Conservation (phyloP, 192 early-diverging fungal species). For the Backusella circina region DNA sequence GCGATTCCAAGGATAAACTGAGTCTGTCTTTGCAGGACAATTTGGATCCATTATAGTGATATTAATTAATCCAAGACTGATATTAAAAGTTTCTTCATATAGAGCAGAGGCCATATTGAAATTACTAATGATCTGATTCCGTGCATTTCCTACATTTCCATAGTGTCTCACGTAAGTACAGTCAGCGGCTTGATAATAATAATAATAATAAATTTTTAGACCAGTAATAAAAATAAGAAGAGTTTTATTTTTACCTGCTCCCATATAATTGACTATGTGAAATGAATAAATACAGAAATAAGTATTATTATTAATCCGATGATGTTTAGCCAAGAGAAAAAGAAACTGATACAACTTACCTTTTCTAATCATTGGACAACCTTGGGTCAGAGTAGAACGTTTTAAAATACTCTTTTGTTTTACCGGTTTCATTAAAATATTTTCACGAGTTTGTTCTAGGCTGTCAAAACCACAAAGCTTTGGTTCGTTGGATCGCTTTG, state of each 20-base stretch:
- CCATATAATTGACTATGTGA: constrained; percentile 31
- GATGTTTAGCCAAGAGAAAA: background rate
- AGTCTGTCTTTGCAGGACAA: constrained; percentile 48
- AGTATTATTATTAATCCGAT: background rate
- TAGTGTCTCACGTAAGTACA: constrained; percentile 65
- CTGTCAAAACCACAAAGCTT: constrained; percentile 22
- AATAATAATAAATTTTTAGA: background rate
- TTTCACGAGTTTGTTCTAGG: background rate
- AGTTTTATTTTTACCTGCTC: constrained; percentile 26
- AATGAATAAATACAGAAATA: background rate
- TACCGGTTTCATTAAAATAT: background rate
- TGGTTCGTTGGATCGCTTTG: background rate
- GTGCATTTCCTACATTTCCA: constrained; percentile 49
- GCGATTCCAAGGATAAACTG: constrained; percentile 65
- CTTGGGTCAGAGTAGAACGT: background rate
- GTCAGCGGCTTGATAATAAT: constrained; percentile 52
- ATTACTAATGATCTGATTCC: constrained; percentile 73
- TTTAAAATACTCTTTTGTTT: background rate
- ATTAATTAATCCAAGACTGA: constrained; percentile 78
- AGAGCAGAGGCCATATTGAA: constrained; percentile 80
- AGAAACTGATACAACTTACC: background rate
- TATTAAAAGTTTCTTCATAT: constrained; percentile 84
- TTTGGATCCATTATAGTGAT: constrained; percentile 64
- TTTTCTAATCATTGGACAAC: constrained; percentile 7
- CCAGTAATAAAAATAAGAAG: background rate